Base-by-base conservation (phyloP, 129 eudicot genomes). In the Pittosporum tobira region DNA sequence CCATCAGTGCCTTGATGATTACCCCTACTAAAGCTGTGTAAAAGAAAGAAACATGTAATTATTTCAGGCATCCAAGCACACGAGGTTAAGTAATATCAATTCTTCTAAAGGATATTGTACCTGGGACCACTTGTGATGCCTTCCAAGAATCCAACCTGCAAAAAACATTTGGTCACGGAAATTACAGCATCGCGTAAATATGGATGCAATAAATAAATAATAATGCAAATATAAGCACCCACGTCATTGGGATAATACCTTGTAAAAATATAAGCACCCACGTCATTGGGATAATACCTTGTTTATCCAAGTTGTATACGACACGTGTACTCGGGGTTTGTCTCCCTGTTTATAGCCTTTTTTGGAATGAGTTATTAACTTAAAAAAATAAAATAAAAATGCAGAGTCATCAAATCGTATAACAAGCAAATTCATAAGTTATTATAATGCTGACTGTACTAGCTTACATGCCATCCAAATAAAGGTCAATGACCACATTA, bases 131-230 rank as follows among this genome's bases (percentile, higher is more conserved):
- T 83, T 28, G 87, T 83, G 76, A 91, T 73, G 58, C 95, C 87
- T n/a, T 91, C 98, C 81, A 91, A 64, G 73, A 91, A 91, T 55
- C 98, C 98, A 52, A 96, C 98, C 98, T 91, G 87, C 25, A 45
- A 30, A 76, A 65, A 27, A 31, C 48, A 59, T 10, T 34, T 31
- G 3, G 31, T 48, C 67, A 29, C 30, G 10, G 13, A 57, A 1
- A 1, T 7, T 19, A 2, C 6, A 2, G n/a, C n/a, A 57, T 57
- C 16, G 30, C 21, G 28, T 3, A 45, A 2, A 31, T 27, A 26
- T 44, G 18, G 37, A n/a, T 46, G 54, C n/a, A 61, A 20, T 16
- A 61, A 44, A 55, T n/a, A 40, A 1, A 40, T 12, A 6, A 6
- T 9, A 12, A 0, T 6, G 22, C 5, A 25, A 12, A 49, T 1